Base-by-base conservation (phyloP, 768 basidiomycete species). In the Nidularia pulvinata region DNA sequence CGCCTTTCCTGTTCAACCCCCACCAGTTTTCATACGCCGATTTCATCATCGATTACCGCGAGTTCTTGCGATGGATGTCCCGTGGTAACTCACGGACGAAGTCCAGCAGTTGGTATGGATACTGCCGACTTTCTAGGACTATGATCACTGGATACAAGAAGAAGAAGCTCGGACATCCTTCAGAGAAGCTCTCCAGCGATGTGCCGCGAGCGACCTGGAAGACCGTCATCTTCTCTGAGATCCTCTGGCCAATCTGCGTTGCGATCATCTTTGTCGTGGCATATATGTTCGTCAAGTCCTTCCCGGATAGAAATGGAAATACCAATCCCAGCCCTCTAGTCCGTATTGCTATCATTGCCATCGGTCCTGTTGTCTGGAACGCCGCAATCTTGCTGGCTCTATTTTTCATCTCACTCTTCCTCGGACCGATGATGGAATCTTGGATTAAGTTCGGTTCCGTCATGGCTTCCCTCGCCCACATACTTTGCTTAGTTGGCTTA, bases 111-210 rank as follows among this genome's bases (percentile, higher is more conserved):
- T 99, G 97, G 97, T 96, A 98, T 68, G 97, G 97, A 2, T 99
- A 98, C 72, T 99, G 97, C 69, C 93, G 97, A 61, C 83, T 98
- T 54, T 96, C 94, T 36, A 77, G 97, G 57, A 99, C 97, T 7
- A 91, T 92, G 85, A 97, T 98, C 60, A 98, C 97, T 14, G 97
- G 97, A 42, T 98, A 94, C 80, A 98, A 98, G 85, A 93, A 97
- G 81, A 99, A 98, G 81, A 90, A 94, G 63, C 84, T 99, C 16
- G 97, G 97, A 3, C 91, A 96, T 63, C 97, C 97, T 6, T 97
- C 95, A 0, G 97, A 99, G 74, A 98, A 98, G 72, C 73, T 98
- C 46, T 95, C 97, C 16, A 87, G 89, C 34, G 97, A 98, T 67
- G 86, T 94, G 32, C 94, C 96, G 19, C 89, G 96, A 57, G 97